Evolutionary conservation across 805 yeast species (phyloP), one percentile per base, ranked within the genome.

Genomic region (Vanderwaltozyma tropicalis): DNA sequence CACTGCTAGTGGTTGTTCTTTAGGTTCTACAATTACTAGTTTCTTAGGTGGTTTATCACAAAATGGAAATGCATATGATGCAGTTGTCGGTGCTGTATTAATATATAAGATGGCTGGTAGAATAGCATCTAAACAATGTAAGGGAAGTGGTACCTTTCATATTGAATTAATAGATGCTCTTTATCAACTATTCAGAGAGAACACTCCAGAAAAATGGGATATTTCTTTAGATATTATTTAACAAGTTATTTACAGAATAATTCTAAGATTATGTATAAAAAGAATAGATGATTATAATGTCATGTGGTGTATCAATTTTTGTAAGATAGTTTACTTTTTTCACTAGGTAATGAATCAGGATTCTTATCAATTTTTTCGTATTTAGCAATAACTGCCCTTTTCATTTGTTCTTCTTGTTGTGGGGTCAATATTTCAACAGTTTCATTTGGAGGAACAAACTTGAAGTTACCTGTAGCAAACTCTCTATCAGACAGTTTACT

Each of bases 381-480:
- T 46, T 71, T 72, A 40, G 61, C 62, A 45, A 68, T 69, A 4
- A 76, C 79, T 39, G 63, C 65, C 28, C 63, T 60, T 40, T 66
- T 65, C 55, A 80, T 64, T 36, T 66, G 68, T 33, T 63, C 65
- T 50, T 74, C 81, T 61, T 86, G 87, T 34, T 74, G 75, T 31
- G 64, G 61, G 1, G 86, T 75, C 48, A 87, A 67, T 16, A 80
- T 82, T 47, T 72, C 76, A 34, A 89, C 94, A 4, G 79, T 72
- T 55, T 78, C 77, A 56, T 80, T 75, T 11, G 96, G 94, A 10
- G 88, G 76, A 28, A 85, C 81, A 62, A 92, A 92, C 39, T 69
- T 71, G 60, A 88, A 87, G 49, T 78, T 76, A 24, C 98, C 98
- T 48, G 83, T 76, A 1, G 94, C 96, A 66, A 92, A 89, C 48